These are phyloP conservation scores for Nectriaceae sp. DNA, from an alignment of 2,329 filamentous ascomycete genomes.

Conservation along the genomic window DNA sequence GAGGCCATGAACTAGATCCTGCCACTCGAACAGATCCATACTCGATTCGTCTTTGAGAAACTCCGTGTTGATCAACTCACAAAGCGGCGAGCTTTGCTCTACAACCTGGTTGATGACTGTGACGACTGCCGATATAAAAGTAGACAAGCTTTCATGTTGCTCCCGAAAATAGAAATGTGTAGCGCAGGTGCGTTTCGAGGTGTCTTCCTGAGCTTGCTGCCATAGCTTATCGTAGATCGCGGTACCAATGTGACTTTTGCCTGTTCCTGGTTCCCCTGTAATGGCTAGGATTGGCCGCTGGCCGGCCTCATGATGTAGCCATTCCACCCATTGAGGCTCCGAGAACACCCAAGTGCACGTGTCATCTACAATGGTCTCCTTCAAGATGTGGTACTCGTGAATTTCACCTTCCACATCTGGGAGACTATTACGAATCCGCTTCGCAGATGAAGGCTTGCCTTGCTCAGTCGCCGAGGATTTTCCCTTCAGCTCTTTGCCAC, in stretches of 20 bases:
- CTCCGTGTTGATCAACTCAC: conserved; percentile 32
- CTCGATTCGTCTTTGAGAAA: conserved; percentile 24
- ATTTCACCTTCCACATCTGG: conserved; percentile 20
- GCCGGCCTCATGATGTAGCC: conserved; percentile 16
- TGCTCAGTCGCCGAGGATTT: conserved; percentile 19
- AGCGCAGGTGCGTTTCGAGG: conserved; percentile 20
- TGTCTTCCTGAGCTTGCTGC: conserved; percentile 11
- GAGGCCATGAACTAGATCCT: conserved; percentile 23
- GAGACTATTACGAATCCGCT: conserved; percentile 25
- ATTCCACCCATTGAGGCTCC: conserved; percentile 30
- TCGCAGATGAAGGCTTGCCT: conserved; percentile 23
- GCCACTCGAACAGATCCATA: conserved; percentile 12
- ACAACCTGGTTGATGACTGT: conserved; percentile 33
- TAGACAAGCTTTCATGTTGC: conserved; percentile 27
- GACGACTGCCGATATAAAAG: conserved; percentile 26
- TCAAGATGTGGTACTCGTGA: conserved; percentile 28
- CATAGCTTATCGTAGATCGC: conserved; percentile 21
- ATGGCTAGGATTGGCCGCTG: conserved; percentile 28
- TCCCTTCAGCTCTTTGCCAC: conserved; percentile 12
- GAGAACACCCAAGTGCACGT: conserved; percentile 34
- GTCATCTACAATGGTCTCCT: conserved; percentile 31
- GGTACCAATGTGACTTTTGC: conserved; percentile 36
- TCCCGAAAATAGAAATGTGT: conserved; percentile 41
- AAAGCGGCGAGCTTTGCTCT: conserved; percentile 29
- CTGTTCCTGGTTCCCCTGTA: conserved; percentile 30